These are phyloP conservation scores for Schizophyllum commune DNA, from an alignment of 1,284 basidiomycete species.

Conservation along the genomic window DNA sequence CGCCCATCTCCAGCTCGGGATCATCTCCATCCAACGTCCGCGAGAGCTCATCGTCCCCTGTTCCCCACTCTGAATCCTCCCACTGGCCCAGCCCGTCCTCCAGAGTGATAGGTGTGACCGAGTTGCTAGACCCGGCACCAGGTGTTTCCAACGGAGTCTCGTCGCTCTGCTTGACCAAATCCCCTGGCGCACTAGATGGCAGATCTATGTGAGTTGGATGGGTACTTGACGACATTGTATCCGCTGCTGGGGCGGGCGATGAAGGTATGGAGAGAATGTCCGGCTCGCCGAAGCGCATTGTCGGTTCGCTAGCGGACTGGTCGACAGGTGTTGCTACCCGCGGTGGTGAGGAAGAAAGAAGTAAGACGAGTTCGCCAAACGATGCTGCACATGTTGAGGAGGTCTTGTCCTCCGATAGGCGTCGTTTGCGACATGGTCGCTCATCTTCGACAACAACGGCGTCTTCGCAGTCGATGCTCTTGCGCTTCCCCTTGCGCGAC, in stretches of 20 bases:
- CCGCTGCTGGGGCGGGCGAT: neutral
- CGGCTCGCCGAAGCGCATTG: neutral
- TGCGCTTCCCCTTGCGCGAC: neutral
- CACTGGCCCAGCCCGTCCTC: conserved; percentile 13
- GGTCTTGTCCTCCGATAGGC: neutral
- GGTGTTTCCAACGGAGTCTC: neutral
- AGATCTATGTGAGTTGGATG: neutral
- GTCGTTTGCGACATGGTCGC: neutral
- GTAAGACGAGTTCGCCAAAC: neutral
- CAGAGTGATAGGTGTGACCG: neutral
- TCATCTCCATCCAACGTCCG: conserved; percentile 39
- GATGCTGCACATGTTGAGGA: neutral
- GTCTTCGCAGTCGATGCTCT: neutral
- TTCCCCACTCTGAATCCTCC: conserved; percentile 43
- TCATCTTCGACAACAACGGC: neutral
- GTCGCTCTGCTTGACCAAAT: neutral
- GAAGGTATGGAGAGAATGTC: neutral
- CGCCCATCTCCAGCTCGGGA: neutral
- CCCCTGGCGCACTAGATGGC: no score
- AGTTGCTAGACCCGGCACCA: neutral
- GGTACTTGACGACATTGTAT: neutral
- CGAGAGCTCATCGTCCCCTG: conserved; percentile 30
- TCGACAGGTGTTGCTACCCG: neutral
- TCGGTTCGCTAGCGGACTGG: neutral
- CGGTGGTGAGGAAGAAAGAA: neutral